These are phyloP conservation scores for Apiotrichum siamense DNA, from an alignment of 1,284 basidiomycete species.

Conservation along the genomic window DNA sequence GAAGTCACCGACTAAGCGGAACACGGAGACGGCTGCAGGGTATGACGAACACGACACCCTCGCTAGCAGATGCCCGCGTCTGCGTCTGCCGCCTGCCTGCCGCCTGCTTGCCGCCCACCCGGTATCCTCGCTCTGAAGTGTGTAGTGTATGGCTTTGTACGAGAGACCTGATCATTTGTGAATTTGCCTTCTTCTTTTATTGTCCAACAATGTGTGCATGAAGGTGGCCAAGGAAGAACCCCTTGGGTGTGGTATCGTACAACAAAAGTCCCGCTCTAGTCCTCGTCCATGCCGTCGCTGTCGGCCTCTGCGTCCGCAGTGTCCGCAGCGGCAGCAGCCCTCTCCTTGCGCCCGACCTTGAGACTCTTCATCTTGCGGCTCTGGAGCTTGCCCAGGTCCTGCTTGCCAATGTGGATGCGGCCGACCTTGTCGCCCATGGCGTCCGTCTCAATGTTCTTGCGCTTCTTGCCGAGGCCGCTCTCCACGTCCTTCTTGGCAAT, in stretches of 20 bases:
- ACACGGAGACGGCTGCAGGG: too few relatives aligned
- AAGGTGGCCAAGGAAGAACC: not conserved
- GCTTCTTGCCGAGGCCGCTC: constrained; percentile 82
- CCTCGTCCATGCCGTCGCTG: constrained; percentile 14
- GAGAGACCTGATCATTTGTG: constrained; percentile 3
- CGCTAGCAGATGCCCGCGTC: not conserved
- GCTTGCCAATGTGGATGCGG: constrained; percentile 78
- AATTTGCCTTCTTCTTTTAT: not conserved
- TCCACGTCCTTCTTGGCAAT: constrained; percentile 77
- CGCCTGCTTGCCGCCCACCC: not conserved
- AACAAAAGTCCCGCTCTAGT: constrained; percentile 10
- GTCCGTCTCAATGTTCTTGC: constrained; percentile 92
- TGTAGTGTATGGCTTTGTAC: constrained; percentile 4
- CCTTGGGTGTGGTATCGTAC: constrained; percentile 6
- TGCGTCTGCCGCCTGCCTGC: not conserved
- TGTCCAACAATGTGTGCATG: constrained; percentile 8
- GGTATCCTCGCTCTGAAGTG: not conserved
- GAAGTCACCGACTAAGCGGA: constrained; percentile 9
- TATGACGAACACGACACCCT: too few relatives aligned
- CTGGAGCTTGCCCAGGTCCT: constrained; percentile 82
- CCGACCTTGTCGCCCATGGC: constrained; percentile 97
- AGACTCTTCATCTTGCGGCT: constrained; percentile 49
- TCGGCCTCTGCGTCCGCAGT: constrained; percentile 9
- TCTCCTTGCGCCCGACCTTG: constrained; percentile 29
- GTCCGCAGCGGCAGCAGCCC: constrained; percentile 20